These are phyloP conservation scores for Amaranthus tricolor DNA, from an alignment of 179 eudicot genomes.

Conservation along the genomic window DNA sequence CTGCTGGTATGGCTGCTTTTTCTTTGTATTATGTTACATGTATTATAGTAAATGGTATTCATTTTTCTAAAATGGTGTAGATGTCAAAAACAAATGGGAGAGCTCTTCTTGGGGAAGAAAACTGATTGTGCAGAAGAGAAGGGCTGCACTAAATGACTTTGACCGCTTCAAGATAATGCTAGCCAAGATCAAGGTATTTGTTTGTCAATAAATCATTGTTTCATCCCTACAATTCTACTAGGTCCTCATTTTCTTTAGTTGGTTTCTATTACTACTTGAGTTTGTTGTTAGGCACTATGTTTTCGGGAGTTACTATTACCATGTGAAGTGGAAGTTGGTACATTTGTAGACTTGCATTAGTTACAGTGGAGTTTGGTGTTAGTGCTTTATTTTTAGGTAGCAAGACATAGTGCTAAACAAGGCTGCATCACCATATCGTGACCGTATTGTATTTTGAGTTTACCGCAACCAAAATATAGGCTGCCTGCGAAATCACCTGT, in stretches of 20 bases:
- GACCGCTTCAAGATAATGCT: conserved; percentile 75
- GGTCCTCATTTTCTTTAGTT: neutral
- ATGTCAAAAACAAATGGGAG: conserved; percentile 80
- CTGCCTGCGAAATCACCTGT: too few relatives aligned
- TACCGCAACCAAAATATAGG: too few relatives aligned
- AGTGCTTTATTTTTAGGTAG: neutral
- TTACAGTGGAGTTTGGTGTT: neutral
- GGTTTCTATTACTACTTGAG: neutral
- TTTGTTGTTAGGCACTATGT: neutral
- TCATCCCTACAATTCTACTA: neutral
- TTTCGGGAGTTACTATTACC: neutral
- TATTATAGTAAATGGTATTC: neutral
- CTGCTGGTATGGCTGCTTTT: conserved; percentile 37
- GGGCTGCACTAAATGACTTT: conserved; percentile 65
- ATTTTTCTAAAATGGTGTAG: conserved; percentile 20
- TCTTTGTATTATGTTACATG: neutral
- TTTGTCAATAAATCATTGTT: neutral
- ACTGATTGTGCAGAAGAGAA: conserved; percentile 59
- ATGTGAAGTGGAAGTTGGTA: too few relatives aligned
- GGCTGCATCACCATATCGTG: too few relatives aligned
- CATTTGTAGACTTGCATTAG: too few relatives aligned
- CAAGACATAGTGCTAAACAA: too few relatives aligned
- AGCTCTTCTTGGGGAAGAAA: conserved; percentile 71
- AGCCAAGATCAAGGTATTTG: conserved; percentile 70
- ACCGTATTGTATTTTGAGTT: too few relatives aligned